Base-by-base conservation (phyloP, 768 basidiomycete species). In the Pholiota microspora region DNA sequence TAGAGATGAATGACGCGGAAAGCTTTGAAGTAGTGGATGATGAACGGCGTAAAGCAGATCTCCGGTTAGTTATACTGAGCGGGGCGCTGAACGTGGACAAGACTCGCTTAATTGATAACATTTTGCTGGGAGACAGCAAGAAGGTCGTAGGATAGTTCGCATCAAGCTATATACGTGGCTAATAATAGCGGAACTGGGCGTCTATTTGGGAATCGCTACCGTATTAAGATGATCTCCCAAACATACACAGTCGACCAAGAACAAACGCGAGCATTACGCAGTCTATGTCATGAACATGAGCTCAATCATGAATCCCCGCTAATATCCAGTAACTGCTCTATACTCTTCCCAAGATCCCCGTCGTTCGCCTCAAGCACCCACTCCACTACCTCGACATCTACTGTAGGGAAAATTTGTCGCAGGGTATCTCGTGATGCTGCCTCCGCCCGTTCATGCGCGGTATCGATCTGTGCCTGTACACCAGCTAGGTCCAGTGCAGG, bases 101-200 rank as follows among this genome's bases (percentile, higher is more conserved):
- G 66, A 98, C 94, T 35, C 79, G 95, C 59, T 68, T 99, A 61
- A 98, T 99, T 38, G 96, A 99, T 71, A 99, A 98, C 67, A 69
- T 97, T 49, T 73, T 97, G 38, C 69, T 97, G 1, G 93, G 85
- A 7, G 74, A 82, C 60, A 57, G 63, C 7, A 65, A 57, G 40
- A 67, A 59, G 18, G 71, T 80, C 51, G 50, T 81, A 36, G 63
- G 57, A 45, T 71, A 63, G 61, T 7, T 15, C 21, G n/a, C 29
- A n/a, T 46, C n/a, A 15, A 4, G 4, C 13, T 35, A 44, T 28
- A 40, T 21, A 27, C n/a, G n/a, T n/a, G n/a, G n/a, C n/a, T n/a
- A n/a, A n/a, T n/a, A n/a, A n/a, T n/a, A n/a, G n/a, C n/a, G n/a
- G 16, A 7, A 24, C 23, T 23, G 29, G 42, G 4, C n/a, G n/a